Conservation (phyloP, 2,329 filamentous ascomycete genomes). For the Cyphellophora attinorum region DNA sequence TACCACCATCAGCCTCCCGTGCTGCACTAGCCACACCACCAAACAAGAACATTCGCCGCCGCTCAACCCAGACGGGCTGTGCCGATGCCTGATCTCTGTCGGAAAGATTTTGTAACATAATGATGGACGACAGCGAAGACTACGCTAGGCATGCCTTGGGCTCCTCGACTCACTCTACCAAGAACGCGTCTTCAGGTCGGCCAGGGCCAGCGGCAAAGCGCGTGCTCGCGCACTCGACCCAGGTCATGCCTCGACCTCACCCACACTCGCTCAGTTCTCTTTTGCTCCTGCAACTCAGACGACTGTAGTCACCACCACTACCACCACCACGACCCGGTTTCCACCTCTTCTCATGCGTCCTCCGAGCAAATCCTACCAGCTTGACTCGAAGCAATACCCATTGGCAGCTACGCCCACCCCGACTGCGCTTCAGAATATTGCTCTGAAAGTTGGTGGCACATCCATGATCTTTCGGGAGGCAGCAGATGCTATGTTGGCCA, state of each 20-base stretch:
- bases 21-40: too few relatives aligned
- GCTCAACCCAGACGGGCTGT: too few relatives aligned
- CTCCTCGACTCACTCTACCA: neutral
- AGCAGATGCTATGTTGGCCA: conserved; percentile 44
- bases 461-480: conserved; percentile 55
- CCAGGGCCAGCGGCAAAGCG: neutral
- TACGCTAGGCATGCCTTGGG: neutral
- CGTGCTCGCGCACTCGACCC: neutral
- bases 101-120: neutral
- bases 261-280: conserved; percentile 48
- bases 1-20: too few relatives aligned
- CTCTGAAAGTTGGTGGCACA: conserved; percentile 58
- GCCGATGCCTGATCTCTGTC: neutral
- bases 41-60: too few relatives aligned
- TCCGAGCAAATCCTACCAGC: conserved; percentile 57
- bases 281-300: conserved; percentile 56
- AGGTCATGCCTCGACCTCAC: neutral
- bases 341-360: conserved; percentile 74
- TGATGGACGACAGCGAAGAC: neutral
- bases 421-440: conserved; percentile 64
- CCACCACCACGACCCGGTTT: conserved; percentile 71
- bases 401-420: conserved; percentile 77
- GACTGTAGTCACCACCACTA: conserved; percentile 76
- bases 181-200: neutral
- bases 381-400: conserved; percentile 85